A percentile compares a stretch with the other conserved stretches of the same genome.
Evolutionary conservation across 768 basidiomycete species (phyloP).

Genomic region (Boletus sp.): DNA sequence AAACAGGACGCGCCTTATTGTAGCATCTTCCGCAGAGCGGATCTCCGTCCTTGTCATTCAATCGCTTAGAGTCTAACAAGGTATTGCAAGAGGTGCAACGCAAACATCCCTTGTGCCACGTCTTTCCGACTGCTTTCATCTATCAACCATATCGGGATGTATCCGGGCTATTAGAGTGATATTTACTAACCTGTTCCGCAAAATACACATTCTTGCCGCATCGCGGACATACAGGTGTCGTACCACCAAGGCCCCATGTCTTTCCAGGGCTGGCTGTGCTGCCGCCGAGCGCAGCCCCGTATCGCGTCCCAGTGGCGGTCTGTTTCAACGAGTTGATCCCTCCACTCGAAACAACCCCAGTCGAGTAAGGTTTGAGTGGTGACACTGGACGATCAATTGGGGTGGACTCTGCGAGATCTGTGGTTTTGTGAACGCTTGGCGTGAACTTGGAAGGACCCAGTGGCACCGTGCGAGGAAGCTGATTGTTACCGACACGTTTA

Average conservation of each 20-base stretch:
- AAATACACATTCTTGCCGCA: slow-evolving; percentile 82
- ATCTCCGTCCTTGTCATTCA: slow-evolving; percentile 75
- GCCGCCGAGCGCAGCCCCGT: slow-evolving; percentile 54
- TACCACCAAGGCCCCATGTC: slow-evolving; percentile 51
- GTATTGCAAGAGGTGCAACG: slow-evolving; percentile 74
- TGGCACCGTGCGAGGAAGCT: slow-evolving; percentile 55
- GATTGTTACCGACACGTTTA: slow-evolving; percentile 43
- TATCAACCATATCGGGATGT: slow-evolving; percentile 27
- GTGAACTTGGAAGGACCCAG: slow-evolving; percentile 38
- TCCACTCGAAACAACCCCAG: slow-evolving; percentile 14
- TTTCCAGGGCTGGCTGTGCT: slow-evolving; percentile 41
- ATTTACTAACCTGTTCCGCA: slow-evolving; percentile 65
- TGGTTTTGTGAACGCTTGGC: slow-evolving; percentile 4
- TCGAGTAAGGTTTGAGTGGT: slow-evolving; percentile 25
- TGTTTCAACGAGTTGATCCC: slow-evolving; percentile 35
- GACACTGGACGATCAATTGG: slow-evolving; percentile 22
- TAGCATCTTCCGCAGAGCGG: slow-evolving; percentile 75
- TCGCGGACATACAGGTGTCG: slow-evolving; percentile 60
- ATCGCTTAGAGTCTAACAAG: slow-evolving; percentile 63
- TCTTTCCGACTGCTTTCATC: slow-evolving; percentile 81
- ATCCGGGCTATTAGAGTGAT: not conserved
- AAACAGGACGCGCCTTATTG: slow-evolving; percentile 46
- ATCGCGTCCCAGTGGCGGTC: slow-evolving; percentile 62
- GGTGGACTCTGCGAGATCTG: not conserved
- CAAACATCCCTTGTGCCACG: slow-evolving; percentile 74